Conservation (phyloP, 2,329 filamentous ascomycete genomes). For the Aspergillus pseudoterreus region DNA sequence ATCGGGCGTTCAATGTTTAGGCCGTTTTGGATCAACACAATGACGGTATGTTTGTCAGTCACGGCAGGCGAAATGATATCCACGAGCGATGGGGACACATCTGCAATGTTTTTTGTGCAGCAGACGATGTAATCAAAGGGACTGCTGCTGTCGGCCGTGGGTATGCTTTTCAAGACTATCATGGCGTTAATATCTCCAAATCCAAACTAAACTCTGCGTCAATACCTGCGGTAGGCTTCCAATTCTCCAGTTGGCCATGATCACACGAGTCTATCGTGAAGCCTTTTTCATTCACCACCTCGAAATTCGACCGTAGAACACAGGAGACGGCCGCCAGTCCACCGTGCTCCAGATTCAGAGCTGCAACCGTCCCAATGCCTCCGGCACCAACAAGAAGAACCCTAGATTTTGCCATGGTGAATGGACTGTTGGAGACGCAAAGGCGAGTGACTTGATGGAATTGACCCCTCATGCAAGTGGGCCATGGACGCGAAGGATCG, state of each 20-base stretch:
- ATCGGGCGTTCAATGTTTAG: constrained; percentile 60
- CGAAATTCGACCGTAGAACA: constrained; percentile 56
- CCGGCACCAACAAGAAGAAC: constrained; percentile 55
- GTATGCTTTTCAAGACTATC: constrained; percentile 48
- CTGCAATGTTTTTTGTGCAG: constrained; percentile 59
- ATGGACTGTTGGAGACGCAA: background rate
- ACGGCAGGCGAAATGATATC: constrained; percentile 53
- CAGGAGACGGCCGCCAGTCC: constrained; percentile 51
- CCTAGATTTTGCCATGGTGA: constrained; percentile 28
- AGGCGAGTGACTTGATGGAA: background rate
- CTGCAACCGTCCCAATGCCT: constrained; percentile 55
- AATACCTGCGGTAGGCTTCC: constrained; percentile 44
- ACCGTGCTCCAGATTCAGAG: constrained; percentile 52
- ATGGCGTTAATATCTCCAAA: constrained; percentile 1
- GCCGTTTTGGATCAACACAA: constrained; percentile 61
- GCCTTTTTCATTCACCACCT: constrained; percentile 45
- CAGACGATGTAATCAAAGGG: constrained; percentile 56
- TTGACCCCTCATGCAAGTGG: background rate
- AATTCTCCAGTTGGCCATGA: constrained; percentile 49
- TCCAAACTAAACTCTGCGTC: background rate
- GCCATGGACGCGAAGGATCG: background rate
- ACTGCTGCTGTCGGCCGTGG: constrained; percentile 25
- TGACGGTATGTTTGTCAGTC: constrained; percentile 48
- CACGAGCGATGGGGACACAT: constrained; percentile 47
- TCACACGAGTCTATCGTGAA: constrained; percentile 56